A percentile compares a stretch with the other conserved stretches of the same genome.
phyloP scores from a whole-genome alignment of 2,329 filamentous ascomycete species.

The Allantophomopsis lycopodina region DNA sequence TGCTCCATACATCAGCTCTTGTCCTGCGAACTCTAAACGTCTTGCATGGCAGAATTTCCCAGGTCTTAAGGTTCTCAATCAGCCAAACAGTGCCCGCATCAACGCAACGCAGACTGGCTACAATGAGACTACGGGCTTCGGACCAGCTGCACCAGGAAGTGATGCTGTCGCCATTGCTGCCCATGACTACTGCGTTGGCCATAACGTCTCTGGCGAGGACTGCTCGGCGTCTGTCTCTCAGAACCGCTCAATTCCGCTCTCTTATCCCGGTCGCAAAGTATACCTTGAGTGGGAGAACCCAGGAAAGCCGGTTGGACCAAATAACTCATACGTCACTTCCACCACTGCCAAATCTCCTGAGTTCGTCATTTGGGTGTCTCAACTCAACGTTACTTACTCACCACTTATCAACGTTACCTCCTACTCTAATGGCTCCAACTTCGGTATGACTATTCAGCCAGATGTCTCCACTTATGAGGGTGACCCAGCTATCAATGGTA shows the following conservation, averaged over 20 bases:
- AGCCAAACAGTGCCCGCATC: conserved; percentile 59
- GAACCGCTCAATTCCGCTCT: conserved; percentile 58
- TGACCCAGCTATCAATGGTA: conserved; percentile 55
- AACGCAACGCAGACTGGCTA: conserved; percentile 44
- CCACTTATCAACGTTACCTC: conserved; percentile 36
- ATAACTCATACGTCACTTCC: conserved; percentile 66
- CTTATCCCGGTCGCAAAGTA: conserved; percentile 60
- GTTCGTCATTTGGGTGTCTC: conserved; percentile 65
- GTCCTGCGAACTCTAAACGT: conserved; percentile 58
- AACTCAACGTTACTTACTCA: conserved; percentile 64
- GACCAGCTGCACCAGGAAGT: conserved; percentile 19
- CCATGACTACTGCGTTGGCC: conserved; percentile 34
- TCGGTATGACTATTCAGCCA: conserved; percentile 51
- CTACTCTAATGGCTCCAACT: conserved; percentile 5
- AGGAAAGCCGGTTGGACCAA: conserved; percentile 57
- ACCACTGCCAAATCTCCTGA: conserved; percentile 42
- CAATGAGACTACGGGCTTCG: conserved; percentile 50
- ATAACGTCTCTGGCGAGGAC: conserved; percentile 40
- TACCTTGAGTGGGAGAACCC: conserved; percentile 61
- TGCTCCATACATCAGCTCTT: conserved; percentile 68
- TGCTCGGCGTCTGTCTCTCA: conserved; percentile 52
- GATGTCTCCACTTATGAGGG: conserved; percentile 51
- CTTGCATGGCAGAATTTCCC: conserved; percentile 81
- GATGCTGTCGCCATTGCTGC: conserved; percentile 19
- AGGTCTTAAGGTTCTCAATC: conserved; percentile 55